These are phyloP conservation scores for Huntiella abstrusa DNA, from an alignment of 2,329 filamentous ascomycete genomes.

Conservation along the genomic window DNA sequence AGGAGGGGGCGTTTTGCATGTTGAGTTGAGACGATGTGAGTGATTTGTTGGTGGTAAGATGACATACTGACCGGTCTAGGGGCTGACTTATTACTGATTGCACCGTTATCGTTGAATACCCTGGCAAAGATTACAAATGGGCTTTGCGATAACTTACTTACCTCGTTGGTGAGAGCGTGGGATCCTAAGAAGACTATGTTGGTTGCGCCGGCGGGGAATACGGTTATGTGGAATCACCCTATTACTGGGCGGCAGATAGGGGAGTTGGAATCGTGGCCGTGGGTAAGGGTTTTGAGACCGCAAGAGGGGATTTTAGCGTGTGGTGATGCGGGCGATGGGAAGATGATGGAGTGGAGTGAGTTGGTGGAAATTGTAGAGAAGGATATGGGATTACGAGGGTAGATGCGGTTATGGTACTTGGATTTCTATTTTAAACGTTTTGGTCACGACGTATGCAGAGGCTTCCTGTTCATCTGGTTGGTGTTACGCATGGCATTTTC, in stretches of 20 bases:
- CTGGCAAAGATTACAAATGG: slow-evolving; percentile 70
- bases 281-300: slow-evolving; percentile 56
- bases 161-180: slow-evolving; percentile 66
- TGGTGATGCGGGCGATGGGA: slow-evolving; percentile 65
- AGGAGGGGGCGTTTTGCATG: slow-evolving; percentile 69
- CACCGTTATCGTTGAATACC: slow-evolving; percentile 67
- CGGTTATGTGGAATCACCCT: slow-evolving; percentile 75
- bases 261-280: slow-evolving; percentile 42
- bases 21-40: slow-evolving; percentile 51
- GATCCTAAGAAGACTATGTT: slow-evolving; percentile 60
- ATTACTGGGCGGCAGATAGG: slow-evolving; percentile 55
- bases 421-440: too few species aligned
- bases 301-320: slow-evolving; percentile 65
- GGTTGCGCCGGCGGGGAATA: slow-evolving; percentile 75
- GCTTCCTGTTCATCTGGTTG: too few species aligned
- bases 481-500: background rate
- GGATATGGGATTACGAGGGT: background rate
- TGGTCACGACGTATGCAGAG: too few species aligned
- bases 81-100: slow-evolving; percentile 66
- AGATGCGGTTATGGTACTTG: background rate
- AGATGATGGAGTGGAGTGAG: slow-evolving; percentile 63
- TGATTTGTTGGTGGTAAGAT: background rate
- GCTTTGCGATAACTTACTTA: slow-evolving; percentile 59
- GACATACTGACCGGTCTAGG: slow-evolving; percentile 1
- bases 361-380: slow-evolving; percentile 50